Evolutionary conservation across 2,329 filamentous ascomycete genomes (phyloP), one percentile per base, ranked within the genome.

Genomic region (Fusarium begoniae): DNA sequence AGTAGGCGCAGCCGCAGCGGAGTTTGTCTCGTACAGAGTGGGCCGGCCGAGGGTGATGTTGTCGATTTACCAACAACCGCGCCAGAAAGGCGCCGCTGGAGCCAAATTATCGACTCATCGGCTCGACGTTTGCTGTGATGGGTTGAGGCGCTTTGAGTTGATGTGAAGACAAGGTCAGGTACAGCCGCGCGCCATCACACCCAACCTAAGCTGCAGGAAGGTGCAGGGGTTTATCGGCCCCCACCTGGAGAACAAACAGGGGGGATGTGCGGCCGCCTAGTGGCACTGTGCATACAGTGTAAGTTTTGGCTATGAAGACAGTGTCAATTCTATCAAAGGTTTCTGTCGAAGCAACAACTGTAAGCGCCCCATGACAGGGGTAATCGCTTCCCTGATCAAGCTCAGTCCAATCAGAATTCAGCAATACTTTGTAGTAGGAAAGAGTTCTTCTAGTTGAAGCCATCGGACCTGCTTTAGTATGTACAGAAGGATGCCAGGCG

Each of bases 101-200:
- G 66, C 57, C 72, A 67, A 62, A 55, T 68, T 59, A 63, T 67
- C 66, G 40, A 62, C 57, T 64, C 32, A 68, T 63, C 68, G 59
- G 62, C 32, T 60, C 48, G 51, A 63, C 55, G 61, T 59, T 62
- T 62, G 56, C 60, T 62, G 59, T 74, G 72, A 75, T 77, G 63
- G 67, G 67, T 67, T 63, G 62, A 66, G 68, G 71, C 73, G 72
- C 73, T 68, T 72, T 73, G 69, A 72, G 72, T 72, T 73, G 69
- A 74, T 77, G 53, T 66, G 64, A 69, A 64, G 54, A 66, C 66
- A 63, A 64, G 64, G 41, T 28, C 40, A 70, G 59, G 75, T 69
- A 77, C 75, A 77, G 75, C 75, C 76, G 76, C 76, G 73, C 74
- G 70, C 76, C 70, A 68, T 64, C 65, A 75, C 63, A 61, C 64